Evolutionary conservation across 2,329 filamentous ascomycete genomes (phyloP).

Genomic region (Colletotrichum sp.): DNA sequence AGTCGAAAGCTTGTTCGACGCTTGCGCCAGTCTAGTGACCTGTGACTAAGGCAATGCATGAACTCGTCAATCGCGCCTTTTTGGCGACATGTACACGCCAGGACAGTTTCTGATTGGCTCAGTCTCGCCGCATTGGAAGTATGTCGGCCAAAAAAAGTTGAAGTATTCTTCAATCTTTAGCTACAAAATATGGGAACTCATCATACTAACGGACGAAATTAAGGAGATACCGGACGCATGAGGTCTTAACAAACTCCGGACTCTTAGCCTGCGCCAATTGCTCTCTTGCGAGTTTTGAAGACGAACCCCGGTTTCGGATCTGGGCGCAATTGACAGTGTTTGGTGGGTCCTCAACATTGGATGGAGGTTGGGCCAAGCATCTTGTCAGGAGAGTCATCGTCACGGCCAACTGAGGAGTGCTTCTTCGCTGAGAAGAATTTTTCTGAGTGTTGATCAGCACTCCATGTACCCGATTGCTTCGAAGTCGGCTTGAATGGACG

Average conservation of each 20-base stretch:
- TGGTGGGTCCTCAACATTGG: neutral
- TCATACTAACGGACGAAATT: neutral
- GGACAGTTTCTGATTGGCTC: neutral
- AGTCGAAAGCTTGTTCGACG: neutral
- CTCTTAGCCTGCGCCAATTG: neutral
- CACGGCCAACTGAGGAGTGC: neutral
- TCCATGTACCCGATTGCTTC: neutral
- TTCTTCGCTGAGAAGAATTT: neutral
- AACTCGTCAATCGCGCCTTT: neutral
- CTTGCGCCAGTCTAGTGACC: neutral
- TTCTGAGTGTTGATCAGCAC: neutral
- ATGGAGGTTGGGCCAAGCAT: neutral
- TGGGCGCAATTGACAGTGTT: neutral
- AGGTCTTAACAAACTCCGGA: neutral
- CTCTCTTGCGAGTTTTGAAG: neutral
- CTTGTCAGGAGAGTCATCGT: neutral
- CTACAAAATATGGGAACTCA: neutral
- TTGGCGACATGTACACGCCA: neutral
- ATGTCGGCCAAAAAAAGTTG: neutral
- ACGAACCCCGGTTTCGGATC: neutral
- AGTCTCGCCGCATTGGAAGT: neutral
- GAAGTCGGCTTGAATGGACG: slow-evolving; percentile 8
- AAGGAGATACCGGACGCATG: neutral
- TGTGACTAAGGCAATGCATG: neutral
- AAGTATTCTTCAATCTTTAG: neutral